A percentile compares a stretch with the other conserved stretches of the same genome.
Conservation (phyloP, 345 rosid genomes). For the Pugionium cornutum region DNA sequence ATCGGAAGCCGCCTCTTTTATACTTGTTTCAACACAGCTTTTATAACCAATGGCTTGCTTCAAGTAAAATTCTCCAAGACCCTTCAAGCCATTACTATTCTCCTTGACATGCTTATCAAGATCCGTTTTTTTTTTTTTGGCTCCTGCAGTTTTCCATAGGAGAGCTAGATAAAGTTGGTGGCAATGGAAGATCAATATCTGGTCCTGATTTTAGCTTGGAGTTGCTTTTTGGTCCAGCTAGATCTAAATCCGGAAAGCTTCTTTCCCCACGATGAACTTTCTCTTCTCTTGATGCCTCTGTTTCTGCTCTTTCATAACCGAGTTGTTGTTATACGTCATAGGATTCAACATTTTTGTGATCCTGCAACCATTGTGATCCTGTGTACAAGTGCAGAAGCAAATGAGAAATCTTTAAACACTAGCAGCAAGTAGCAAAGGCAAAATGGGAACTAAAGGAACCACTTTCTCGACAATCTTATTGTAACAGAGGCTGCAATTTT, state of each 20-base stretch:
- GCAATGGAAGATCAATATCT: conserved; percentile 65
- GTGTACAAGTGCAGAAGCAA: conserved; percentile 10
- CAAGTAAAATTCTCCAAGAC: conserved; percentile 50
- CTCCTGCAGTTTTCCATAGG: conserved; percentile 53
- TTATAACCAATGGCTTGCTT: conserved; percentile 74
- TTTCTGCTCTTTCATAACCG: neutral
- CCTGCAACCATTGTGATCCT: conserved; percentile 21
- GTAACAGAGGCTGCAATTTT: conserved; percentile 29
- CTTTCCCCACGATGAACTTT: conserved; percentile 20
- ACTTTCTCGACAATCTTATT: conserved; percentile 10
- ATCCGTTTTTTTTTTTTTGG: no score
- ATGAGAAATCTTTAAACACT: conserved; percentile 13
- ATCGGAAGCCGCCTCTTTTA: conserved; percentile 88
- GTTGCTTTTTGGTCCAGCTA: conserved; percentile 78
- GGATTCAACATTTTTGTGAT: neutral
- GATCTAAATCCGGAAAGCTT: conserved; percentile 41
- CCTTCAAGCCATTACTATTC: neutral
- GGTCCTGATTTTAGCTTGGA: conserved; percentile 86
- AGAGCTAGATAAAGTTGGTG: conserved; percentile 84
- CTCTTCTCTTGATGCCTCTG: conserved; percentile 18
- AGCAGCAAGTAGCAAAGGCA: conserved; percentile 7
- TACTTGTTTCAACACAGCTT: conserved; percentile 84
- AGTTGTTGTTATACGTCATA: neutral
- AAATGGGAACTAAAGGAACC: neutral
- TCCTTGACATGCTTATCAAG: conserved; percentile 16